Percentiles rank a stretch among this genome's conserved stretches.
Evolutionary conservation across 1,139 yeast genomes (phyloP).

Genomic region (Candida sojae): DNA sequence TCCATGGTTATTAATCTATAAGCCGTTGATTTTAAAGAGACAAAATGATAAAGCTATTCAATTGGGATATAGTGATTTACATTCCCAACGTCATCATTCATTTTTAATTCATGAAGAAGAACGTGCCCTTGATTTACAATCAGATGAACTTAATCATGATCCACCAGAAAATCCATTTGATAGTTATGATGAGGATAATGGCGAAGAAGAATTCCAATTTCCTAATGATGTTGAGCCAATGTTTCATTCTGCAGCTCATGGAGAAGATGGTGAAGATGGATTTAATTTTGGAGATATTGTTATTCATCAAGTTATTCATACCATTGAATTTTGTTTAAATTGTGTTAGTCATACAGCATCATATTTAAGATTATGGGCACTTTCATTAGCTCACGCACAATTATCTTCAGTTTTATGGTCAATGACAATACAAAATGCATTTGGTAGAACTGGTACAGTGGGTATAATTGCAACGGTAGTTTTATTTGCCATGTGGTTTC

Average conservation of each 20-base stretch:
- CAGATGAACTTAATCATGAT: conserved; percentile 22
- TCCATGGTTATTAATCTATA: conserved; percentile 88
- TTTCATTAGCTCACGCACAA: conserved; percentile 96
- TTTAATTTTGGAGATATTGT: conserved; percentile 86
- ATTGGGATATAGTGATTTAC: conserved; percentile 38
- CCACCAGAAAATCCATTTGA: conserved; percentile 21
- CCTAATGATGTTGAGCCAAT: conserved; percentile 53
- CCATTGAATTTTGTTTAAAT: conserved; percentile 96
- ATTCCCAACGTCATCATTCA: conserved; percentile 34
- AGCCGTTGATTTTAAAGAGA: conserved; percentile 72
- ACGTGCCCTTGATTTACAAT: conserved; percentile 30
- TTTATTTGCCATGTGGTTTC: conserved; percentile 93
- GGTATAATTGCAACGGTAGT: conserved; percentile 77
- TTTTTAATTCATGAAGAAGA: conserved; percentile 37
- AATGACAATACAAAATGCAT: conserved; percentile 88
- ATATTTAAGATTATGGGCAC: conserved; percentile 93
- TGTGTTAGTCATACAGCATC: conserved; percentile 99
- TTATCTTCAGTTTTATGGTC: conserved; percentile 92
- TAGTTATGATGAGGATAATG: conserved; percentile 25
- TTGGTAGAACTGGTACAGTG: conserved; percentile 59
- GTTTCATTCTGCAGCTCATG: conserved; percentile 27
- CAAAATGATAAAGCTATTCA: conserved; percentile 35
- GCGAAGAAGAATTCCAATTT: conserved; percentile 27
- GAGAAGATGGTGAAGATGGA: conserved; percentile 47
- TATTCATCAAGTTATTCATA: conserved; percentile 97